Evolutionary conservation across 306 rosid genomes (phyloP).

Genomic region (Dryas drummondii): DNA sequence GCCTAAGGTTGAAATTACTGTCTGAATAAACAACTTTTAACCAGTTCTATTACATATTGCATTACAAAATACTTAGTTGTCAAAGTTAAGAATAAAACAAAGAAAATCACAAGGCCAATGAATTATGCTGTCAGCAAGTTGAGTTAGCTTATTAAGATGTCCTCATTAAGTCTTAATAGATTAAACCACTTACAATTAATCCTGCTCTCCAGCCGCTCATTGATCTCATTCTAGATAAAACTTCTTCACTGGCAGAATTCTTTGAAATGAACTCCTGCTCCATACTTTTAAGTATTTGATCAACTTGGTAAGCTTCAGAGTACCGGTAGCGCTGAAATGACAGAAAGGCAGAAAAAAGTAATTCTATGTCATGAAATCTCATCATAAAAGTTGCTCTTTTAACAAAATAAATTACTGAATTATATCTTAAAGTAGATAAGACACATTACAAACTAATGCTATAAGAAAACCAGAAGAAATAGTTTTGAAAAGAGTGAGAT

Average conservation of each 20-base stretch:
- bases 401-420: constrained; percentile 2
- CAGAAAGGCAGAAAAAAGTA: constrained; percentile 24
- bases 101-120: neutral
- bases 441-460: neutral
- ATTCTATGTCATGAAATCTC: constrained; percentile 21
- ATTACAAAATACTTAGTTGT: neutral
- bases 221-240: constrained; percentile 54
- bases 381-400: neutral
- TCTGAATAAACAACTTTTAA: neutral
- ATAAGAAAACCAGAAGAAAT: neutral
- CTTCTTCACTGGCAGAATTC: constrained; percentile 51
- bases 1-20: neutral
- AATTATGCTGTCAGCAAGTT: neutral
- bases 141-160: neutral
- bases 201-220: constrained; percentile 65
- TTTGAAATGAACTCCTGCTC: constrained; percentile 64
- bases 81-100: neutral
- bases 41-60: neutral
- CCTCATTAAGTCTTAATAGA: neutral
- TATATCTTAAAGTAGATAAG: neutral
- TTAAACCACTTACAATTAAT: constrained; percentile 76
- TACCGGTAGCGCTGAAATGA: constrained; percentile 78
- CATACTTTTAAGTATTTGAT: constrained; percentile 57
- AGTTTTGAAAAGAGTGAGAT: neutral
- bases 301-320: constrained; percentile 81